phyloP scores from a whole-genome alignment of 2,329 filamentous ascomycete genomes.

The Monosporascus sp. region DNA sequence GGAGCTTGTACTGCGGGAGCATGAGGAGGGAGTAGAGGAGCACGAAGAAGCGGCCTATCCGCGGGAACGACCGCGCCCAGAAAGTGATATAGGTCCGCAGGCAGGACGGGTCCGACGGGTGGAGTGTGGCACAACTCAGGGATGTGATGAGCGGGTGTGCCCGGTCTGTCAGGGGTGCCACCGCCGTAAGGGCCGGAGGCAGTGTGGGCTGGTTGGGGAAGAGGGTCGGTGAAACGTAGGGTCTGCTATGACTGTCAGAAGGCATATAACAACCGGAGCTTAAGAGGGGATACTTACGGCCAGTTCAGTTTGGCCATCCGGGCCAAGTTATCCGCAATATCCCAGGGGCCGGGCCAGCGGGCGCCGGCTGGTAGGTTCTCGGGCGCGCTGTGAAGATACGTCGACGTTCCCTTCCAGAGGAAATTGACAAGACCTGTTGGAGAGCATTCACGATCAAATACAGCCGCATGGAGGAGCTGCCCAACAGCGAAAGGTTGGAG shows the following conservation, averaged over 20 bases:
- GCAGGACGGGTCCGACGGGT: conserved; percentile 84
- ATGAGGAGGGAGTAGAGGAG: conserved; percentile 67
- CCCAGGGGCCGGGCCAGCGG: conserved; percentile 68
- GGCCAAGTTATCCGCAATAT: conserved; percentile 76
- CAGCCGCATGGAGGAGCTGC: conserved; percentile 68
- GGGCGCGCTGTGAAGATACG: conserved; percentile 73
- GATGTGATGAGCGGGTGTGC: conserved; percentile 83
- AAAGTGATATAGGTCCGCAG: conserved; percentile 81
- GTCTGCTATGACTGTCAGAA: conserved; percentile 36
- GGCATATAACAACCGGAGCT: conserved; percentile 1
- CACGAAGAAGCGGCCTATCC: conserved; percentile 71
- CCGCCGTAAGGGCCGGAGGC: conserved; percentile 56
- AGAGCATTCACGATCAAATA: conserved; percentile 70
- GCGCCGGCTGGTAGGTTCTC: conserved; percentile 59
- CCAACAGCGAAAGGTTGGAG: conserved; percentile 71
- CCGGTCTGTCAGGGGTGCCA: conserved; percentile 72
- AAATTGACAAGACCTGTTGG: conserved; percentile 36
- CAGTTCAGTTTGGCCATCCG: conserved; percentile 77
- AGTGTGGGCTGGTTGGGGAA: conserved; percentile 69
- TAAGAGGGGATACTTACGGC: conserved; percentile 54
- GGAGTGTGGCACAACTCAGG: conserved; percentile 83
- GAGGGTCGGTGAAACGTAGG: conserved; percentile 79
- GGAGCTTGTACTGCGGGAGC: conserved; percentile 59
- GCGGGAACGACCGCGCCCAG: conserved; percentile 77
- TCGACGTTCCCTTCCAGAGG: conserved; percentile 66